Base-by-base conservation (phyloP, 2,329 filamentous ascomycete species). In the Onygena corvina region DNA sequence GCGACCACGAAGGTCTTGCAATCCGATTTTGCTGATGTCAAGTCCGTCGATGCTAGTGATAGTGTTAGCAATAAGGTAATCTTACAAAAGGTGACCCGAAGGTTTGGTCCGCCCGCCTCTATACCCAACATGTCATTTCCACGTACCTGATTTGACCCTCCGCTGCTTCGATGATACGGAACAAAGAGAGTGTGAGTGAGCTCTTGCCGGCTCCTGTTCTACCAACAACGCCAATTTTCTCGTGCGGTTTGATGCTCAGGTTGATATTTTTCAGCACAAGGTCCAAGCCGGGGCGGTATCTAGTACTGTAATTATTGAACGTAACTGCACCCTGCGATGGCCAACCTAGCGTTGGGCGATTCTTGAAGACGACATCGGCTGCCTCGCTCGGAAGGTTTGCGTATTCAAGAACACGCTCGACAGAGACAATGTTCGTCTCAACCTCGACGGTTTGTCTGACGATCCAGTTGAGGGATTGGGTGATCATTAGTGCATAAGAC, bases 341-440 rank as follows among this genome's bases (percentile, higher is more conserved):
- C 92, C 92, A 98, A 59, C 86, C 85, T 54, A 87, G 86, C 7
- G 87, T 81, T 34, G 92, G 90, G 45, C 90, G 77, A 63, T 85
- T 83, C 67, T 86, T 84, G 61, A 86, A 84, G 59, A 96, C 84
- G 56, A 96, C 86, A 65, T 98, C 92, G 5, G 89, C 87, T 46
- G 92, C 90, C 71, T 98, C 92, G 65, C 84, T 92, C 21, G 90
- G 89, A 54, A 98, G 76, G 46, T 79, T 77, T 51, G 90, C 86
- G 69, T 98, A 98, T 67, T 98, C 93, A 46, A 98, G 80, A 44
- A 98, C 89, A 61, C 92, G 84, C 75, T 98, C 92, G 31, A 98
- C 92, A 7, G 90, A 94, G 40, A 98, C 90, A 61, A 98, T 98
- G 68, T 98, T 98, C n/a, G 90, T 96, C 74, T 98, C 93, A n/a